Percentiles rank a stretch among this genome's conserved stretches.
phyloP scores from a whole-genome alignment of 495 filamentous ascomycete species.

The Penicillium bialowiezense region DNA sequence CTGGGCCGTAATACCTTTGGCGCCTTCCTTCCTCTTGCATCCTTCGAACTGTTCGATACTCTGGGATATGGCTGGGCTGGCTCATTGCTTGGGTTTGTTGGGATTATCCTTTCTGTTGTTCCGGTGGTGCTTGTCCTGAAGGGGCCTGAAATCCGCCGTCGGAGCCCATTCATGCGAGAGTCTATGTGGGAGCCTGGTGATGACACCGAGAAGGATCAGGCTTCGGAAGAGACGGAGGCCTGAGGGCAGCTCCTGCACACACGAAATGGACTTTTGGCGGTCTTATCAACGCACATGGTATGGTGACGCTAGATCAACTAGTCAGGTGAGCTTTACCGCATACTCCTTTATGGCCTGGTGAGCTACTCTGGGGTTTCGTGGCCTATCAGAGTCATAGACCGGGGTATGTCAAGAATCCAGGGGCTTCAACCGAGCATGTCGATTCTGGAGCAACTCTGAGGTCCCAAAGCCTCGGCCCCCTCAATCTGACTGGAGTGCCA shows the following conservation, averaged over 20 bases:
- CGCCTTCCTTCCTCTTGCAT: constrained; percentile 39
- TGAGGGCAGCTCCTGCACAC: not conserved
- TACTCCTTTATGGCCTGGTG: too few species aligned
- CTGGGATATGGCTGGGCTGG: constrained; percentile 49
- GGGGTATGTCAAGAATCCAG: too few species aligned
- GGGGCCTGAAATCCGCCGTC: constrained; percentile 30
- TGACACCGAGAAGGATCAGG: not conserved
- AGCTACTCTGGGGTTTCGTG: too few species aligned
- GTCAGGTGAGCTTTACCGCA: too few species aligned
- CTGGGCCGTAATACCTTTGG: constrained; percentile 35
- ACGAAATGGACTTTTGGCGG: too few species aligned
- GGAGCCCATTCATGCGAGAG: constrained; percentile 41
- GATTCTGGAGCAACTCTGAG: too few species aligned
- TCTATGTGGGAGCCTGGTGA: constrained; percentile 16
- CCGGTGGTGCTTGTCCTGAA: constrained; percentile 37
- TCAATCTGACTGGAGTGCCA: too few species aligned
- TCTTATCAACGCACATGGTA: not conserved
- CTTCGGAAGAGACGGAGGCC: not conserved
- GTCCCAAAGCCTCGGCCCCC: too few species aligned
- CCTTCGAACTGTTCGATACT: constrained; percentile 32
- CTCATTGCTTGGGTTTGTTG: constrained; percentile 41
- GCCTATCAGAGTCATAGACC: too few species aligned
- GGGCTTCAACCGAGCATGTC: too few species aligned
- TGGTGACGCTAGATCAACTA: too few species aligned
- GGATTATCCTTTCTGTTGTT: constrained; percentile 32